Conservation (phyloP, 208 protist genomes). For the Blechomonas ayalai region DNA sequence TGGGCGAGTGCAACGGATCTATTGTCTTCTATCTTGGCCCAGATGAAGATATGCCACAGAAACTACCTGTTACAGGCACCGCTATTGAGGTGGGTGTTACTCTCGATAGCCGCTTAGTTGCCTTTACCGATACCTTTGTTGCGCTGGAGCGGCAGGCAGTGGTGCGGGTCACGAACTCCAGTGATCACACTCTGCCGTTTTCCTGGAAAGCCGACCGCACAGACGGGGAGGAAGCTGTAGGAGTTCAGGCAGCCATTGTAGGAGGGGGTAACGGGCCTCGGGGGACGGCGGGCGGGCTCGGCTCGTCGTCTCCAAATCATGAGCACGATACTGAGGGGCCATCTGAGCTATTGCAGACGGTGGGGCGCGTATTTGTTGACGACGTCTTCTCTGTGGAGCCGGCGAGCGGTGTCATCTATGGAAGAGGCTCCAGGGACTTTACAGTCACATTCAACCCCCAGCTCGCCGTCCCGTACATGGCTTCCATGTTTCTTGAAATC, state of each 20-base stretch:
- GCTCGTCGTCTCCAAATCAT: no score
- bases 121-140: conserved; percentile 86
- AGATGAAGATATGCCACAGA: conserved; percentile 72
- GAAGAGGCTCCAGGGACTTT: conserved; percentile 68
- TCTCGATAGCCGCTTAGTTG: conserved; percentile 50
- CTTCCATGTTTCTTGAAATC: conserved; percentile 83
- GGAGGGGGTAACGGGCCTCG: no score
- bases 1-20: conserved; percentile 18
- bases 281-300: no score
- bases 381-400: conserved; percentile 89
- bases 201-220: conserved; percentile 64
- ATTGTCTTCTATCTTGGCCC: conserved; percentile 81
- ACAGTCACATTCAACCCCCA: conserved; percentile 87
- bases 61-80: conserved; percentile 46
- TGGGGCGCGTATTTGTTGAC: conserved; percentile 55
- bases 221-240: conserved; percentile 6
- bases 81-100: conserved; percentile 65
- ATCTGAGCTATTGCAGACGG: conserved; percentile 4
- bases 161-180: conserved; percentile 84
- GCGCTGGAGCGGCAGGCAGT: conserved; percentile 78
- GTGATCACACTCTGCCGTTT: conserved; percentile 71
- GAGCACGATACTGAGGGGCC: no score
- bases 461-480: conserved; percentile 56
- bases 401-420: conserved; percentile 71
- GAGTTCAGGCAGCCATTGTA: no score